A percentile compares a stretch with the other conserved stretches of the same genome.
Conservation (phyloP, 352 stramenopile genomes). For the Phytophthora citrophthora region DNA sequence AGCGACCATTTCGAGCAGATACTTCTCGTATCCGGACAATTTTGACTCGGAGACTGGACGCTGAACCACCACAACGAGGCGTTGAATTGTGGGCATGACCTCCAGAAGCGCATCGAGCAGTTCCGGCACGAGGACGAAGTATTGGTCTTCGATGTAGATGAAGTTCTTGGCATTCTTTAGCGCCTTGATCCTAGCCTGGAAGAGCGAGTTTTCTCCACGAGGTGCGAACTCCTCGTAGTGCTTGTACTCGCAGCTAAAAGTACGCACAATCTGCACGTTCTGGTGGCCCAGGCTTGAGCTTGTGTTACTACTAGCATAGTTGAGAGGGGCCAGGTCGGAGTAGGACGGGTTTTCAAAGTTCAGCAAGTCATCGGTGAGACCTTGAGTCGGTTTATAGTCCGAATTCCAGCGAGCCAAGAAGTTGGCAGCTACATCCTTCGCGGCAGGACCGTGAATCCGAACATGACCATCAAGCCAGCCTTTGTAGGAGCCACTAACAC, state of each 20-base stretch:
- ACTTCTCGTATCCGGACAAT: conserved; percentile 48
- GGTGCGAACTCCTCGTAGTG: conserved; percentile 53
- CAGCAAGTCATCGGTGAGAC: conserved; percentile 36
- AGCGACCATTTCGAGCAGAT: conserved; percentile 51
- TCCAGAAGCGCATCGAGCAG: conserved; percentile 48
- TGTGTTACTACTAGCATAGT: conserved; percentile 17
- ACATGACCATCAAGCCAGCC: conserved; percentile 62
- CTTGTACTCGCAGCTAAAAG: conserved; percentile 60
- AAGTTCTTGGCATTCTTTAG: conserved; percentile 65
- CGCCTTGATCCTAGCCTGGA: conserved; percentile 59
- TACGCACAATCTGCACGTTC: conserved; percentile 60
- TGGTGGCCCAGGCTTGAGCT: conserved; percentile 23
- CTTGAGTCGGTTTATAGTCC: conserved; percentile 27
- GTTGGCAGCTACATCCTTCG: conserved; percentile 54
- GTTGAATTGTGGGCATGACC: conserved; percentile 48
- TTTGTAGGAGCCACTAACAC: conserved; percentile 42
- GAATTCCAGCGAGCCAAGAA: conserved; percentile 65
- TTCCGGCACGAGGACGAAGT: conserved; percentile 58
- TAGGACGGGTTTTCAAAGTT: conserved; percentile 58
- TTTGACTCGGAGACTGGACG: conserved; percentile 18
- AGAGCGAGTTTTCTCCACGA: conserved; percentile 50
- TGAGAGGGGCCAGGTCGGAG: conserved; percentile 13
- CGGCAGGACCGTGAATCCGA: conserved; percentile 49
- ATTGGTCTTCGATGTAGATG: conserved; percentile 79
- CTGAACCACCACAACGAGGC: conserved; percentile 56